These are phyloP conservation scores for Ephemerocybe angulata DNA, from an alignment of 768 basidiomycete species.

Conservation along the genomic window DNA sequence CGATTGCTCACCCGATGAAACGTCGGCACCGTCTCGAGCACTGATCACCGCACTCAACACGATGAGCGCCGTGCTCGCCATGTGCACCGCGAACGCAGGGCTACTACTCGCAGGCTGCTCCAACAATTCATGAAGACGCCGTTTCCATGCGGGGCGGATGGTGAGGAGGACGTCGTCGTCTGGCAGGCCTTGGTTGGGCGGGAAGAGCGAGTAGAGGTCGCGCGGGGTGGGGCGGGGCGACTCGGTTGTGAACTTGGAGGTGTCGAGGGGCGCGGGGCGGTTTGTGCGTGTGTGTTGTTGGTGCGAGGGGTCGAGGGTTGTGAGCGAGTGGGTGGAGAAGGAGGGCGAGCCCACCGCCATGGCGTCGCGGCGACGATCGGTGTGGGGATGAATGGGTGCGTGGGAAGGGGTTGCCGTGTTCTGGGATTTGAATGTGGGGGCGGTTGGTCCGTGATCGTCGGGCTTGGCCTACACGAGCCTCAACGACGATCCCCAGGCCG, in stretches of 20 bases:
- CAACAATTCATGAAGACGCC: slow-evolving; percentile 63
- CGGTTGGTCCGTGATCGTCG: no score
- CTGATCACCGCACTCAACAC: slow-evolving; percentile 70
- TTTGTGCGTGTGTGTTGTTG: no score
- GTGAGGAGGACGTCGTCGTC: slow-evolving; percentile 28
- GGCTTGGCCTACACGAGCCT: no score
- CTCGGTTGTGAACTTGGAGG: slow-evolving; percentile 6
- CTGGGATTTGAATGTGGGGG: no score
- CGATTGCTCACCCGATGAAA: slow-evolving; percentile 66
- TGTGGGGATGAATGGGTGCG: no score
- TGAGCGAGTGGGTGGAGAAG: no score
- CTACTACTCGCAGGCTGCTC: slow-evolving; percentile 77
- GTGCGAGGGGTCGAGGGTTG: no score
- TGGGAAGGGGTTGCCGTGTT: no score
- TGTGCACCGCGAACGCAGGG: slow-evolving; percentile 73
- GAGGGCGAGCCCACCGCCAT: no score
- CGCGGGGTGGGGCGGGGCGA: slow-evolving; percentile 20
- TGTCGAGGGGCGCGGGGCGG: no score
- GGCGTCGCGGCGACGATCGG: no score
- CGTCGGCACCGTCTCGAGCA: slow-evolving; percentile 75
- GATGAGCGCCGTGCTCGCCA: slow-evolving; percentile 68
- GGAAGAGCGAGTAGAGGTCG: slow-evolving; percentile 38
- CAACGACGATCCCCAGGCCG: no score
- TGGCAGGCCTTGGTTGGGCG: slow-evolving; percentile 32
- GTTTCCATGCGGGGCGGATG: slow-evolving; percentile 56